Percentiles rank a stretch among this genome's conserved stretches.
phyloP scores from a whole-genome alignment of 164 flowering plant genomes.

The Chimonanthus praecox region DNA sequence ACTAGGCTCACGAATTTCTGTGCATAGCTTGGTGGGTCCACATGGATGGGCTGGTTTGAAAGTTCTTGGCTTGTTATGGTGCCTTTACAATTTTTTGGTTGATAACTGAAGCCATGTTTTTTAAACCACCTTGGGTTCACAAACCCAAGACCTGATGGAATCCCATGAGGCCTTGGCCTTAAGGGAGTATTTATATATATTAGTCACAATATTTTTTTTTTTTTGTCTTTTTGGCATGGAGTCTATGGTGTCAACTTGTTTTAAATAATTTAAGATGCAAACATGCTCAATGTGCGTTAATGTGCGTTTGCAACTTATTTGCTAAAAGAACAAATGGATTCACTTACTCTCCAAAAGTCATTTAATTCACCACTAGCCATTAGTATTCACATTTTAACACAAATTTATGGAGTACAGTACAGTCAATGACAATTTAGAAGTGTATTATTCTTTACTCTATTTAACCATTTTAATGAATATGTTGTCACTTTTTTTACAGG shows the following conservation, averaged over 20 bases:
- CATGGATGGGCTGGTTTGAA: no score
- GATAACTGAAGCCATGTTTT: no score
- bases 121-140: no score
- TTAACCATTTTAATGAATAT: neutral
- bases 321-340: neutral
- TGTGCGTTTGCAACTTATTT: neutral
- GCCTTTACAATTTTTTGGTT: no score
- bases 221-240: neutral
- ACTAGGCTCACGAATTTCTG: no score
- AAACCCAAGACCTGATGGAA: no score
- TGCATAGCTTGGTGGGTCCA: no score
- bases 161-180: no score
- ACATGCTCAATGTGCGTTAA: neutral
- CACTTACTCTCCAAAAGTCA: neutral
- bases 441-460: neutral
- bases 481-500: slow-evolving; percentile 32
- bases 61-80: no score
- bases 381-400: neutral
- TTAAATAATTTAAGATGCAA: neutral
- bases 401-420: neutral
- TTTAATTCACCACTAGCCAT: neutral
- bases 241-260: neutral
- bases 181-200: no score
- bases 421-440: neutral
- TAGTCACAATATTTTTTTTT: no score